Conservation (phyloP, 202 grass and related monocot species). For the Schoenoplectus triqueter region DNA sequence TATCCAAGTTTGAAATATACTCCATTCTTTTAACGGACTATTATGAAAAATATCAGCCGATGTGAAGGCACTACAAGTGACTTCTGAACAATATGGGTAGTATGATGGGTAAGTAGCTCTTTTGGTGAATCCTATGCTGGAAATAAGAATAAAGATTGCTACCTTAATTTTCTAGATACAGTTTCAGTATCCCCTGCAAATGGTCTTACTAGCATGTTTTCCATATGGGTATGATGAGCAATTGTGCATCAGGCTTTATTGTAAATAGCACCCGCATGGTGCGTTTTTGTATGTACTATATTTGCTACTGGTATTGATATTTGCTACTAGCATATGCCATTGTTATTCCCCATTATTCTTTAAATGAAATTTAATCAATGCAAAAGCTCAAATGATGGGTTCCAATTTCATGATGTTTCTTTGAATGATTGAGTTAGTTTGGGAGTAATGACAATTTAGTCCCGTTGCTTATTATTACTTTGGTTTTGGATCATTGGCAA, state of each 20-base stretch:
- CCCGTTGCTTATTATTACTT: not conserved
- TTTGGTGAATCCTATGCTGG: constrained; percentile 55
- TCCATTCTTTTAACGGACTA: no score
- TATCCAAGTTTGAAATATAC: no score
- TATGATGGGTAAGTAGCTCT: not conserved
- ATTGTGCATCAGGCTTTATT: no score
- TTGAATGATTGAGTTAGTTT: not conserved
- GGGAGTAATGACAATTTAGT: not conserved
- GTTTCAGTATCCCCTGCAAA: no score
- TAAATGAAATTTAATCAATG: not conserved
- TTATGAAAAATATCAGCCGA: no score
- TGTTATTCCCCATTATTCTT: not conserved
- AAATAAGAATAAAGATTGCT: constrained; percentile 52
- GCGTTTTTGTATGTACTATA: not conserved
- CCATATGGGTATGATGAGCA: no score
- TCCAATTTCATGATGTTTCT: not conserved
- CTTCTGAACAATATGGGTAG: no score
- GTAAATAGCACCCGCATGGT: no score
- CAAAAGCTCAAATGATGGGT: not conserved
- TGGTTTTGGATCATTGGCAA: not conserved
- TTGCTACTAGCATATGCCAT: not conserved
- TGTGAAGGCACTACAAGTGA: no score
- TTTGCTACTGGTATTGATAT: not conserved
- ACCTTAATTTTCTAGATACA: not conserved
- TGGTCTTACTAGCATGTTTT: no score